Percentiles rank a stretch among this genome's conserved stretches.
Conservation (phyloP, 768 basidiomycete genomes). For the Gelatoporia subvermispora region DNA sequence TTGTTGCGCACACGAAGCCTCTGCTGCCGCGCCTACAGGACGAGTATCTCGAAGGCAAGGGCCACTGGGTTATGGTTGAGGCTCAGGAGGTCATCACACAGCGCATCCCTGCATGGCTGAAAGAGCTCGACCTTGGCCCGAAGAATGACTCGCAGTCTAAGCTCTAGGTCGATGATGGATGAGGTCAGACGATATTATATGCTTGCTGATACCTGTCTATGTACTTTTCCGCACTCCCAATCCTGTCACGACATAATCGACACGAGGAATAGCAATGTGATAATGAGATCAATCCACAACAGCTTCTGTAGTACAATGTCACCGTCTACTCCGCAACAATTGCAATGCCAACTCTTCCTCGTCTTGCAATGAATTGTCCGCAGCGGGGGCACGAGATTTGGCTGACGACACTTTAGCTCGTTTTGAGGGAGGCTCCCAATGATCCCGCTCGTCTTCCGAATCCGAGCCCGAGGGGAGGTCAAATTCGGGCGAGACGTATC, state of each 20-base stretch:
- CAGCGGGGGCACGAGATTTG: not conserved
- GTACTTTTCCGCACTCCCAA: not conserved
- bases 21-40: slow-evolving; percentile 48
- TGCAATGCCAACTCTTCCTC: slow-evolving; percentile 17
- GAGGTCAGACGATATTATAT: not conserved
- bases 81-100: slow-evolving; percentile 50
- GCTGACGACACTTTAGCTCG: not conserved
- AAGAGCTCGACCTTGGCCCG: not conserved
- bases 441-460: slow-evolving; percentile 1
- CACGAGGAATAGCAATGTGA: too few species aligned
- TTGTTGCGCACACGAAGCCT: slow-evolving; percentile 40
- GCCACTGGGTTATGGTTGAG: slow-evolving; percentile 71
- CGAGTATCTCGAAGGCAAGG: slow-evolving; percentile 47
- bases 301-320: slow-evolving; percentile 2
- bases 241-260: too few species aligned
- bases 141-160: slow-evolving; percentile 4
- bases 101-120: slow-evolving; percentile 7
- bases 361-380: slow-evolving; percentile 8
- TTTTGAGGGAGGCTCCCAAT: slow-evolving; percentile 10
- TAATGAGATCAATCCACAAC: too few species aligned
- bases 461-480: slow-evolving; percentile 27
- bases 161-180: not conserved
- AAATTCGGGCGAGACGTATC: slow-evolving; percentile 70
- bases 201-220: not conserved
- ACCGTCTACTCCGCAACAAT: slow-evolving; percentile 15